Evolutionary conservation across 768 basidiomycete species (phyloP), one percentile per base, ranked within the genome.

Genomic region (Zangia roseola): DNA sequence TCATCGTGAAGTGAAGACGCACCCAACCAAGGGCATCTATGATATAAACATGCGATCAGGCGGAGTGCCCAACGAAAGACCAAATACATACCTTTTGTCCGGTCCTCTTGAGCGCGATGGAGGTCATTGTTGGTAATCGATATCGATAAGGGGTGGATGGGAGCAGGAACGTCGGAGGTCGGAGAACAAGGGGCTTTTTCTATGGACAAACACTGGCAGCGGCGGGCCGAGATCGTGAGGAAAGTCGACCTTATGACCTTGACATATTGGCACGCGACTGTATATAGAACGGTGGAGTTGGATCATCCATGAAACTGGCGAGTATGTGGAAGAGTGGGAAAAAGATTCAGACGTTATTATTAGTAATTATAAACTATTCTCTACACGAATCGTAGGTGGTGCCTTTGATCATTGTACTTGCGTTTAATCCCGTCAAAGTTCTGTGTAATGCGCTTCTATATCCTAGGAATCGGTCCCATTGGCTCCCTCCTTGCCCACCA

Each of bases 401-500:
- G n/a, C n/a, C n/a, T n/a, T n/a, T n/a, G n/a, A n/a, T n/a, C n/a
- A n/a, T n/a, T n/a, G n/a, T n/a, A n/a, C n/a, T n/a, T n/a, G n/a
- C n/a, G n/a, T n/a, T n/a, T n/a, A n/a, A n/a, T n/a, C n/a, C n/a
- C n/a, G n/a, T n/a, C n/a, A n/a, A n/a, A n/a, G n/a, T n/a, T n/a
- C n/a, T n/a, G n/a, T n/a, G n/a, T n/a, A n/a, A 47, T 48, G 87
- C 84, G 78, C 53, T 78, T 87, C 63, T 85, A 89, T 71, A 61
- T 89, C 54, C 76, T 90, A 54, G 92, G 93, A 57, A 68, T 92
- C 35, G 92, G 92, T 41, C 78, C 91, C 37, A 80, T 95, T 53
- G 94, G 94, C 46, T 81, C 82, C 24, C 81, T 97, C 50, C 54
- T 97, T 55, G 79, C 93, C 14, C 82, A 87, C 65, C 80, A 94